Conservation (phyloP, 768 basidiomycete species). For the Trametes coccinea region DNA sequence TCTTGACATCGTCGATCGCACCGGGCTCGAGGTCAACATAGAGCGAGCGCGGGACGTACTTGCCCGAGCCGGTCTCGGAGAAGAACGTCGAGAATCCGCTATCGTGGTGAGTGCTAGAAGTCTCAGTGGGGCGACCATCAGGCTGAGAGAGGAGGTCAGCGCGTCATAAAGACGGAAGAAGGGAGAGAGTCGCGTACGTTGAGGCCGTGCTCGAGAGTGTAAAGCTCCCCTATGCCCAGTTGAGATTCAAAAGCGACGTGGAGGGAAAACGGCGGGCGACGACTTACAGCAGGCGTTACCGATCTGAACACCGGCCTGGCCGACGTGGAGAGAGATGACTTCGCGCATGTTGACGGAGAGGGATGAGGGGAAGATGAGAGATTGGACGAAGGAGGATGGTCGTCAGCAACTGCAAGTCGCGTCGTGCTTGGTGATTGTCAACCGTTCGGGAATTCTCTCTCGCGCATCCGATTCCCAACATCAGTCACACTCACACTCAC, state of each 20-base stretch:
- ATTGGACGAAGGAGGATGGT: slow-evolving; percentile 12
- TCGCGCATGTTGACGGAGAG: slow-evolving; percentile 62
- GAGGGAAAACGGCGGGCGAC: slow-evolving; percentile 5
- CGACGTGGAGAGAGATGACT: slow-evolving; percentile 96
- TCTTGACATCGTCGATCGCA: slow-evolving; percentile 93
- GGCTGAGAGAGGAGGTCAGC: slow-evolving; percentile 51
- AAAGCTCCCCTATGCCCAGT: slow-evolving; percentile 78
- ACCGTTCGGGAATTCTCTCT: slow-evolving; percentile 12
- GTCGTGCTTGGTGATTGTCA: slow-evolving; percentile 8
- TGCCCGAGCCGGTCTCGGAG: slow-evolving; percentile 90
- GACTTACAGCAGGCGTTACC: slow-evolving; percentile 94
- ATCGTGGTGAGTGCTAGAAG: slow-evolving; percentile 52
- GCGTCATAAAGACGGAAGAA: not conserved
- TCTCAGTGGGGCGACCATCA: slow-evolving; percentile 83
- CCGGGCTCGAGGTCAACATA: slow-evolving; percentile 97
- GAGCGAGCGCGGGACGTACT: slow-evolving; percentile 94
- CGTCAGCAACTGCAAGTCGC: slow-evolving; percentile 13
- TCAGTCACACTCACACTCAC: slow-evolving; percentile 4
- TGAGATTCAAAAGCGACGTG: not conserved
- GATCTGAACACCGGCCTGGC: slow-evolving; percentile 94
- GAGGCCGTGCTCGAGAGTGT: slow-evolving; percentile 96
- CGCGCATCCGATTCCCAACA: not conserved
- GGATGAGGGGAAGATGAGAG: slow-evolving; percentile 21
- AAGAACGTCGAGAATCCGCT: slow-evolving; percentile 98
- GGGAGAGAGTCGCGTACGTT: slow-evolving; percentile 50